Conservation (phyloP, 805 yeast genomes). For the Suhomyces canberraensis region DNA sequence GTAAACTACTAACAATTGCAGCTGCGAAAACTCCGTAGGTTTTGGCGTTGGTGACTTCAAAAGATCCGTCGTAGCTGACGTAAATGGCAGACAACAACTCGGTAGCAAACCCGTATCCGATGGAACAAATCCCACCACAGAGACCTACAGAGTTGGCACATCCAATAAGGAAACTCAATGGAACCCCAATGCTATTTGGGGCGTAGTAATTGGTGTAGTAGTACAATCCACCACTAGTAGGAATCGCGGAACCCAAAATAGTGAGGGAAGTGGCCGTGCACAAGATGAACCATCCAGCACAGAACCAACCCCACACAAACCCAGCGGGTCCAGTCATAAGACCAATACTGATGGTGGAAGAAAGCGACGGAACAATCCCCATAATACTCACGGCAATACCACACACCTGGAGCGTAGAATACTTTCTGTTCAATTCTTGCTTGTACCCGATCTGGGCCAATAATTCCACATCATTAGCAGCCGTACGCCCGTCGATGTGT, state of each 20-base stretch:
- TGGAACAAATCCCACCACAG: constrained; percentile 63
- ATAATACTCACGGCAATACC: constrained; percentile 73
- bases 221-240: constrained; percentile 74
- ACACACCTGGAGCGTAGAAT: constrained; percentile 60
- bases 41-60: constrained; percentile 49
- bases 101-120: constrained; percentile 46
- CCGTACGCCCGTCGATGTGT: constrained; percentile 4
- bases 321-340: constrained; percentile 63
- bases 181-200: constrained; percentile 45
- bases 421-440: constrained; percentile 61
- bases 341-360: constrained; percentile 52
- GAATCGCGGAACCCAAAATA: constrained; percentile 64
- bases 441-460: constrained; percentile 64
- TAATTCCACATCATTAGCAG: constrained; percentile 24
- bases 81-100: constrained; percentile 54
- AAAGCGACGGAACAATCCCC: constrained; percentile 66
- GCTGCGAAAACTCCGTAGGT: constrained; percentile 67
- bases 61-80: constrained; percentile 49
- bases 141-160: constrained; percentile 65
- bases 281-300: constrained; percentile 53
- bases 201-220: constrained; percentile 68
- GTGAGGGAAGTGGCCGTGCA: constrained; percentile 62
- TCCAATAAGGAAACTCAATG: constrained; percentile 61
- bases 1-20: constrained; percentile 47
- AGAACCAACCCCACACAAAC: constrained; percentile 71